phyloP scores from a whole-genome alignment of 164 flowering plant genomes.

The Chimonanthus salicifolius region DNA sequence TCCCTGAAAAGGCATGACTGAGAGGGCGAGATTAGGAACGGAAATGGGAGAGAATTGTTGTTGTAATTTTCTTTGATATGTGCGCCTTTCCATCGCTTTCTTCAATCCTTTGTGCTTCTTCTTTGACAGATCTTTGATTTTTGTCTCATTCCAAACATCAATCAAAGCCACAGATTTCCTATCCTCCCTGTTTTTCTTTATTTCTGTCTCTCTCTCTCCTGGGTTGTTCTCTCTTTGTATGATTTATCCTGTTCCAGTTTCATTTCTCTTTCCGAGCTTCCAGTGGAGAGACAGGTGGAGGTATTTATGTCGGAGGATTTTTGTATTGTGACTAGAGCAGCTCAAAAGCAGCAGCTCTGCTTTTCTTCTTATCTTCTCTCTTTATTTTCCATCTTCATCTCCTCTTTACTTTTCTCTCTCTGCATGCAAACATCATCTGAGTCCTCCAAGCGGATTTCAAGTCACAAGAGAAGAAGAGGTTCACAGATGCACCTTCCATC shows the following conservation, averaged over 20 bases:
- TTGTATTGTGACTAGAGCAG: conserved; percentile 34
- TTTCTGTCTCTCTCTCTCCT: neutral
- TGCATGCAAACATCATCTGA: conserved; percentile 20
- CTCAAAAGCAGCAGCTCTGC: conserved; percentile 49
- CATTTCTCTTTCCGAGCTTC: conserved; percentile 7
- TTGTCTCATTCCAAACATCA: conserved; percentile 19
- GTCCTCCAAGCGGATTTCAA: conserved; percentile 7
- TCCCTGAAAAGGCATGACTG: too few relatives aligned
- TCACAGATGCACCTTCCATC: conserved; percentile 51
- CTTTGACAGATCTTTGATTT: conserved; percentile 3
- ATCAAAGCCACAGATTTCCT: conserved; percentile 52
- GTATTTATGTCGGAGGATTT: conserved; percentile 75
- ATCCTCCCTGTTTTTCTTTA: conserved; percentile 20
- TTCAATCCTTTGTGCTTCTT: neutral
- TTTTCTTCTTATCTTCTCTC: neutral
- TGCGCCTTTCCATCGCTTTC: neutral
- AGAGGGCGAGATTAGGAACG: too few relatives aligned
- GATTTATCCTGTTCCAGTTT: conserved; percentile 11
- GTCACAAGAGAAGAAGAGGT: conserved; percentile 20
- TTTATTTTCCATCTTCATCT: neutral
- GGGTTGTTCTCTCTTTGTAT: neutral
- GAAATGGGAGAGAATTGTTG: too few relatives aligned
- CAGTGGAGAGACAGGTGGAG: conserved; percentile 3
- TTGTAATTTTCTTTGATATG: neutral
- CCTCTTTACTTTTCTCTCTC: conserved; percentile 11